Evolutionary conservation across 768 basidiomycete genomes (phyloP), one percentile per base, ranked within the genome.

Genomic region (Panaeolus cyanescens): DNA sequence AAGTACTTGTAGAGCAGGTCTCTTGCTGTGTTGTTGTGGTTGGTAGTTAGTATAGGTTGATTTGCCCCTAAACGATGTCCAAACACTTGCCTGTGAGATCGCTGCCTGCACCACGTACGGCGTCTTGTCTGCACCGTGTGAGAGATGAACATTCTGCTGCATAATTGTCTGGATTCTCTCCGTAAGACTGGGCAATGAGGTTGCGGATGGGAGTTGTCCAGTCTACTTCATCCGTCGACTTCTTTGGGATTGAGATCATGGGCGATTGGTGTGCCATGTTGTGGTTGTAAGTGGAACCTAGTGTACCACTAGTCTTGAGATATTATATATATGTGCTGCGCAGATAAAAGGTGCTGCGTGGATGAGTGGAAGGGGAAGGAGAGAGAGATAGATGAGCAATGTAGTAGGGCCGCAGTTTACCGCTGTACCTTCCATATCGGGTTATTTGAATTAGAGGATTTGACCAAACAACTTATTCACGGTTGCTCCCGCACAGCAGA

Each of bases 1-100:
- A 99, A 99, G 79, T 99, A 99, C 77, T 97, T 98, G 89, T 96
- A 98, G 42, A 99, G 82, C 20, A 99, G 82, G 78, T 99, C 96
- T 54, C 96, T 85, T 12, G 91, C 96, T 90, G 55, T 10, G 45
- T 3, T 5, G 6, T 50, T 13, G 45, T 56, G 25, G 30, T 30
- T 55, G 28, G 28, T 31, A 12, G 12, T 32, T 33, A 36, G 28
- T 19, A 50, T 25, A 55, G 37, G 33, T 50, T 55, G 17, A 13
- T 28, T 64, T 33, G 64, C 56, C 40, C 39, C 54, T 17, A 25
- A 30, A 58, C 22, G 19, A 34, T 17, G 54, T 32, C 32, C 5
- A 32, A 8, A 50, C 3, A 71, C 85, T 65, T 61, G 93, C 94
- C 93, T n/a, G 95, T 97, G 58, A 87, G 80, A 72, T 99, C 97